Conservation (phyloP, 139 green algal genomes). For the Chlamydomonas asymmetrica region DNA sequence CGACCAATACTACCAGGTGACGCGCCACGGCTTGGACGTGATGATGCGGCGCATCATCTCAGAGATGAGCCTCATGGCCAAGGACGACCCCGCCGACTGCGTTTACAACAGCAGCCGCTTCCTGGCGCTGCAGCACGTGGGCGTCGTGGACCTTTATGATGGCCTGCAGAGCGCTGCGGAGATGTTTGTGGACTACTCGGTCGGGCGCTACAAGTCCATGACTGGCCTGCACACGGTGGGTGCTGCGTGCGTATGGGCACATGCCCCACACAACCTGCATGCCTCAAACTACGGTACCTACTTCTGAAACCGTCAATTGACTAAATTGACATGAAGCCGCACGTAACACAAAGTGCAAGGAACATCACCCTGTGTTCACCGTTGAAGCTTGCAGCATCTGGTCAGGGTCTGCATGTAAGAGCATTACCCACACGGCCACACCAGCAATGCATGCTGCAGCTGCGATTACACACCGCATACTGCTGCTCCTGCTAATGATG, state of each 20-base stretch:
- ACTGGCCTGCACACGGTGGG: not conserved
- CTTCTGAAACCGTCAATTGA: not conserved
- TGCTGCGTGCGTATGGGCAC: not conserved
- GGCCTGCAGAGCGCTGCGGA: not conserved
- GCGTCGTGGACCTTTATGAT: slow-evolving; percentile 3
- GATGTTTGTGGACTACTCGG: slow-evolving; percentile 1
- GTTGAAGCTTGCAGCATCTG: too few relatives aligned
- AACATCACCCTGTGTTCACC: not conserved
- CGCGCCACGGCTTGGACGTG: slow-evolving; percentile 31
- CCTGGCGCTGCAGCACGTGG: slow-evolving; percentile 10
- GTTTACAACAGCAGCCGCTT: slow-evolving; percentile 23
- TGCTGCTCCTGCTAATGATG: not conserved
- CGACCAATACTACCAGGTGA: slow-evolving; percentile 25
- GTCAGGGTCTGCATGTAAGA: too few relatives aligned
- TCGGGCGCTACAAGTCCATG: not conserved
- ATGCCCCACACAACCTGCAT: not conserved
- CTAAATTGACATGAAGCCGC: not conserved
- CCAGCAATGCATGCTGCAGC: not conserved
- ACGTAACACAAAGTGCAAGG: not conserved
- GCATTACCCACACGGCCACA: not conserved
- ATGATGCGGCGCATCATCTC: slow-evolving; percentile 26
- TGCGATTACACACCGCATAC: not conserved
- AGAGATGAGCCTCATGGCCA: slow-evolving; percentile 21
- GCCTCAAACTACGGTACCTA: too few relatives aligned
- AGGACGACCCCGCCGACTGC: slow-evolving; percentile 2